Evolutionary conservation across 1,139 yeast species (phyloP), one percentile per base, ranked within the genome.

Genomic region (Geotrichum aggregatum): DNA sequence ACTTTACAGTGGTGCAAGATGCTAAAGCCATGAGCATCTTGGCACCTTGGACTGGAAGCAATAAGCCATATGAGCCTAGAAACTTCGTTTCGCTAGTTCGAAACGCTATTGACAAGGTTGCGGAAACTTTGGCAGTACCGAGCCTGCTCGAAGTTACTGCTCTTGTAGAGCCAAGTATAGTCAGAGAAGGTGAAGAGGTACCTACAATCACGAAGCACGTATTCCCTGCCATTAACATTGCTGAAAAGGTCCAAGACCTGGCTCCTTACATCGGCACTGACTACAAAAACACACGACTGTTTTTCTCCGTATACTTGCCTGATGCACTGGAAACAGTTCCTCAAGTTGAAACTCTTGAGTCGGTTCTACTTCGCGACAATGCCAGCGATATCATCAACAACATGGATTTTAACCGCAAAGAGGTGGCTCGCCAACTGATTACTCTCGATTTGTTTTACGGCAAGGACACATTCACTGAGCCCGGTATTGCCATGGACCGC

Each of bases 371-470:
- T 61, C 79, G 87, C 58, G 98, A 94, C 64, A 71, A 87, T 24
- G 75, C 84, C 30, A 77, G 78, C 52, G 97, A 92, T 66, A 72
- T 87, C 40, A 78, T 91, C 56, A 82, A 84, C 54, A 82, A 85
- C 60, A 73, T 92, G 71, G 95, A 92, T 56, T 92, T 87, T 71
- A 92, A 92, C 70, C 83, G 95, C 63, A 82, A 80, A 52, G 95
- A 88, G 61, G 95, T 89, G 7, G 83, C 96, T 0, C 81, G 87
- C 54, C 96, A 89, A 67, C 77, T 92, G 54, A 77, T 88, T 31
- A 81, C 85, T 5, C 71, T 92, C 54, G 94, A 87, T 63, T 69
- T 80, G 55, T 91, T 83, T 63, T 88, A 88, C 71, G 77, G 79
- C 57, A 76, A 79, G 19, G 79, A 79, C 42, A 70, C 83, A 40